Percentiles rank a stretch among this genome's conserved stretches.
phyloP scores from a whole-genome alignment of 257 asterid species.

The Ilex asprella region DNA sequence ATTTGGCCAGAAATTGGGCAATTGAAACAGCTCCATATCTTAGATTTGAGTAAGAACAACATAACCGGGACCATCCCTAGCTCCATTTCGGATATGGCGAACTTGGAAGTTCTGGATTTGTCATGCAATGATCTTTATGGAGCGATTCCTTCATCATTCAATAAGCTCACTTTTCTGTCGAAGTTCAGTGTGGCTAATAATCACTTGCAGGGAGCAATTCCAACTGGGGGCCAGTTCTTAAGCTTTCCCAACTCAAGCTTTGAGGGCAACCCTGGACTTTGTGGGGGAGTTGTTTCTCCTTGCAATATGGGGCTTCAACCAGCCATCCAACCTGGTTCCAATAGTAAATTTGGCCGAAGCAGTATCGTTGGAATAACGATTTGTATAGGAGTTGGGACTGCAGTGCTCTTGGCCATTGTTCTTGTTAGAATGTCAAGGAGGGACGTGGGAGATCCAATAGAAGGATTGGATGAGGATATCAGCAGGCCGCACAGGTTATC shows the following conservation, averaged over 20 bases:
- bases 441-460: conserved; percentile 44
- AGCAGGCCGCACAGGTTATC: conserved; percentile 35
- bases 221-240: conserved; percentile 80
- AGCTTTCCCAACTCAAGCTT: conserved; percentile 91
- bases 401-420: conserved; percentile 51
- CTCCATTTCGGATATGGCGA: conserved; percentile 63
- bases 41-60: conserved; percentile 70
- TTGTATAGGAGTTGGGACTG: conserved; percentile 54
- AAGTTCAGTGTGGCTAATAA: conserved; percentile 81
- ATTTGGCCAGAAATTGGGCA: conserved; percentile 69
- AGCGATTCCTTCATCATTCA: conserved; percentile 67
- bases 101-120: conserved; percentile 75
- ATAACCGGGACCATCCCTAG: conserved; percentile 69
- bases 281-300: conserved; percentile 59
- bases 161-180: conserved; percentile 77
- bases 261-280: conserved; percentile 85
- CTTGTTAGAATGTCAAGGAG: conserved; percentile 52
- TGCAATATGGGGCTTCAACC: conserved; percentile 39
- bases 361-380: conserved; percentile 59
- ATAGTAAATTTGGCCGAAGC: conserved; percentile 30
- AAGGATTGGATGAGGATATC: conserved; percentile 52
- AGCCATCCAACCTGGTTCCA: conserved; percentile 13
- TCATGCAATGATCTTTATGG: conserved; percentile 74
- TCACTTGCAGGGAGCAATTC: conserved; percentile 70
- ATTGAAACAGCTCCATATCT: conserved; percentile 68